Evolutionary conservation across 768 basidiomycete species (phyloP), one percentile per base, ranked within the genome.

Genomic region (Kwoniella dendrophila): DNA sequence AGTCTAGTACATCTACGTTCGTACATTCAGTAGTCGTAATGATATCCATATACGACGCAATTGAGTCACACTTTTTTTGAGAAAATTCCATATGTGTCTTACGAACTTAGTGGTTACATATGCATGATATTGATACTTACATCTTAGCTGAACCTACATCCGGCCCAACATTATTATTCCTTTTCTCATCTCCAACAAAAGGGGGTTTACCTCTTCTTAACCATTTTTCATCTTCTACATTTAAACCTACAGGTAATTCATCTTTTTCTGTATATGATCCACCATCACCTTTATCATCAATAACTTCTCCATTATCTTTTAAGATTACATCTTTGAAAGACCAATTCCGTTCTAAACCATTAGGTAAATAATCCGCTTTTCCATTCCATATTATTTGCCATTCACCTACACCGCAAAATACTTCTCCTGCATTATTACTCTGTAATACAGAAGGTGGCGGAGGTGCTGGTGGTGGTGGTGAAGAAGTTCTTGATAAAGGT

Each of bases 261-360:
- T 67, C 66, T 44, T 38, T 29, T 2, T 66, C 51, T 12, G 62
- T 41, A 56, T 70, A 64, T 12, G 67, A 66, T n/a, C 48, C 27
- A 1, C 62, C 67, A 59, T 73, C 76, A 5, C 78, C 78, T 6
- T 67, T 66, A 59, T 79, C 78, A 71, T 73, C 43, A 53, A 80
- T 68, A 16, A 80, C 76, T 41, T 77, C 74, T 22, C 79, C 77
- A 36, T 62, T 47, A 20, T 72, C 68, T 4, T 62, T 66, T 12
- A 78, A 40, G 4, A 75, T 67, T 22, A 68, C 74, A 52, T 79
- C 76, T n/a, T 52, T 44, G 59, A 78, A 76, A 34, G 67, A 67
- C 79, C 79, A 80, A 63, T 80, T 67, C 38, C 79, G 52, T 65
- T 80, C 79, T 12, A 78, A 56, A 4, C 79, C 79, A 26, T 78